Conservation (phyloP, 2,329 filamentous ascomycete genomes). For the Trichoderma oligosporum region DNA sequence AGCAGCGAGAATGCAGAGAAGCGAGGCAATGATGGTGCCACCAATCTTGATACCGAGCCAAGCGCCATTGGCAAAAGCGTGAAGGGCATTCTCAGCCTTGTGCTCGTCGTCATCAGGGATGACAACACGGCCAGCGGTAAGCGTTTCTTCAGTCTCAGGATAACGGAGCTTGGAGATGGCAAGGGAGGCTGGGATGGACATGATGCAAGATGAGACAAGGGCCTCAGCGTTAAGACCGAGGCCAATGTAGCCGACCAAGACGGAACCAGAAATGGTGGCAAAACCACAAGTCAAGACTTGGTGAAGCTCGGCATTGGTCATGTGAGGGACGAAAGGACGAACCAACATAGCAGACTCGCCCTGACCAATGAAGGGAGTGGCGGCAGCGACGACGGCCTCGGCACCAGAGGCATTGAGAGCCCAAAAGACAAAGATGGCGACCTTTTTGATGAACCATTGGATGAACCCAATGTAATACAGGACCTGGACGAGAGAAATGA, state of each 20-base stretch:
- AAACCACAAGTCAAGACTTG: slow-evolving; percentile 92
- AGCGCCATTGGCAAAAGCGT: slow-evolving; percentile 79
- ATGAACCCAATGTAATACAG: slow-evolving; percentile 76
- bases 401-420: slow-evolving; percentile 80
- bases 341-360: slow-evolving; percentile 93
- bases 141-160: slow-evolving; percentile 80
- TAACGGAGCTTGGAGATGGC: slow-evolving; percentile 87
- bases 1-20: slow-evolving; percentile 80
- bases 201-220: slow-evolving; percentile 86
- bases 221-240: slow-evolving; percentile 82
- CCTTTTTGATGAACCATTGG: slow-evolving; percentile 87
- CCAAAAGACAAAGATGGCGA: slow-evolving; percentile 91
- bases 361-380: slow-evolving; percentile 90
- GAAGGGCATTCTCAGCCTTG: slow-evolving; percentile 72
- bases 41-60: slow-evolving; percentile 86
- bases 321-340: slow-evolving; percentile 76
- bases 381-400: slow-evolving; percentile 89
- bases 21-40: slow-evolving; percentile 72
- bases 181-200: slow-evolving; percentile 89
- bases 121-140: slow-evolving; percentile 77
- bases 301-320: slow-evolving; percentile 84
- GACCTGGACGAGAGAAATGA: slow-evolving; percentile 86
- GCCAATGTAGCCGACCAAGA: slow-evolving; percentile 79
- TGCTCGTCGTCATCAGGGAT: slow-evolving; percentile 76
- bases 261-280: slow-evolving; percentile 85